These are phyloP conservation scores for Sphagnum magellanicum DNA, from an alignment of 228 moss, liverwort and hornwort genomes.

Conservation along the genomic window DNA sequence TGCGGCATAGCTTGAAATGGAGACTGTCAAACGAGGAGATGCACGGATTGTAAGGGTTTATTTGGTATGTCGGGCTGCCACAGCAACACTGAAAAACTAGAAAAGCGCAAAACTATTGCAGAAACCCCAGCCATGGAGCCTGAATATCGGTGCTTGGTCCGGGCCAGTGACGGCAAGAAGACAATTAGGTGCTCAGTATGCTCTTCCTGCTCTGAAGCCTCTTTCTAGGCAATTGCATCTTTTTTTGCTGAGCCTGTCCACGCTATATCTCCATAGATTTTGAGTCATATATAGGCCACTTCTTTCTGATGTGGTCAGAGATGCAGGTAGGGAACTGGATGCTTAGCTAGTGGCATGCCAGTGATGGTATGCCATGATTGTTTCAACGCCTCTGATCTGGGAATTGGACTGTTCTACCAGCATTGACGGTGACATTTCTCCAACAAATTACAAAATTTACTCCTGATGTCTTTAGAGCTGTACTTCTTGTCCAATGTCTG, in stretches of 20 bases:
- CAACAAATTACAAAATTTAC: no score
- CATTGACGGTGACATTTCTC: no score
- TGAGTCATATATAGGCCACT: neutral
- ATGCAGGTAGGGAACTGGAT: no score
- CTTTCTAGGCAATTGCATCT: neutral
- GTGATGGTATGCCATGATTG: no score
- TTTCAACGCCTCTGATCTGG: no score
- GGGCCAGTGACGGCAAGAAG: slow-evolving; percentile 94
- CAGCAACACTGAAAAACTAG: slow-evolving; percentile 66
- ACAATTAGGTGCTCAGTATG: slow-evolving; percentile 84
- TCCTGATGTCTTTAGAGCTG: no score
- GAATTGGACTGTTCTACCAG: no score
- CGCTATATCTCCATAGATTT: neutral
- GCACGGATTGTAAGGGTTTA: neutral
- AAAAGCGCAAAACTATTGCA: slow-evolving; percentile 44
- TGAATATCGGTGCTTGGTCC: slow-evolving; percentile 68
- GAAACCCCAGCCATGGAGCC: slow-evolving; percentile 27
- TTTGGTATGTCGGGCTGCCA: slow-evolving; percentile 2
- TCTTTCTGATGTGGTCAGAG: neutral
- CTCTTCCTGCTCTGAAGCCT: neutral
- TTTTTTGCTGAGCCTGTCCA: neutral
- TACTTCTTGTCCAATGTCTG: no score
- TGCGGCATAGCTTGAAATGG: neutral
- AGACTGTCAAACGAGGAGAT: neutral
- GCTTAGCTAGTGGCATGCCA: no score